Evolutionary conservation across 768 basidiomycete species (phyloP).

Genomic region (Saitozyma podzolica): DNA sequence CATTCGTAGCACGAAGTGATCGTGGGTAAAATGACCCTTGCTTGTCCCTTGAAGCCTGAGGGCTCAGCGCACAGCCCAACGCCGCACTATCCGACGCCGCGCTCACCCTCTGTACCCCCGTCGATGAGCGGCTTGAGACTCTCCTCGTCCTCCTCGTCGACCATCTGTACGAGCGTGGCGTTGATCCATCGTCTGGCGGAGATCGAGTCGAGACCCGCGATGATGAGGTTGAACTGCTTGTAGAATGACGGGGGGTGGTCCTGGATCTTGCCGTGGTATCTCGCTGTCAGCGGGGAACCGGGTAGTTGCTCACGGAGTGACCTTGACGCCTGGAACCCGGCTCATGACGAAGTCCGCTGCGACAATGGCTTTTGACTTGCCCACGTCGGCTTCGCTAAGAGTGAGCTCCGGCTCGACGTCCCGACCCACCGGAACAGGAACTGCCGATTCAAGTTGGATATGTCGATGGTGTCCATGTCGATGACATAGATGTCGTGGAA

Average conservation of each 20-base stretch:
- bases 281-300: conserved; percentile 47
- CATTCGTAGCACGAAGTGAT: conserved; percentile 97
- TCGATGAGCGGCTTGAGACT: conserved; percentile 95
- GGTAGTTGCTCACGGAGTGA: conserved; percentile 75
- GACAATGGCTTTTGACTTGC: conserved; percentile 85
- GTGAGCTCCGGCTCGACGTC: conserved; percentile 13
- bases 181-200: conserved; percentile 99
- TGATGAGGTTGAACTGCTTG: conserved; percentile 92
- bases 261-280: conserved; percentile 96
- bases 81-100: not conserved
- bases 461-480: conserved; percentile 99
- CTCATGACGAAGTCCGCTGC: conserved; percentile 98
- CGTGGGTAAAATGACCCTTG: conserved; percentile 91
- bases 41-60: conserved; percentile 96
- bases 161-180: conserved; percentile 90
- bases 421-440: conserved; percentile 82
- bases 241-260: conserved; percentile 95
- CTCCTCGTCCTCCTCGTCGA: conserved; percentile 89
- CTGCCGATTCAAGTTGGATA: conserved; percentile 97
- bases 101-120: conserved; percentile 91
- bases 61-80: conserved; percentile 1
- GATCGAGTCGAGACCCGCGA: conserved; percentile 95
- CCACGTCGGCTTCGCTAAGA: conserved; percentile 66
- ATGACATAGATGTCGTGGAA: conserved; percentile 99
- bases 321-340: conserved; percentile 90